These are phyloP conservation scores for Hypomyces perniciosus DNA, from an alignment of 2,329 filamentous ascomycete species.

Conservation along the genomic window DNA sequence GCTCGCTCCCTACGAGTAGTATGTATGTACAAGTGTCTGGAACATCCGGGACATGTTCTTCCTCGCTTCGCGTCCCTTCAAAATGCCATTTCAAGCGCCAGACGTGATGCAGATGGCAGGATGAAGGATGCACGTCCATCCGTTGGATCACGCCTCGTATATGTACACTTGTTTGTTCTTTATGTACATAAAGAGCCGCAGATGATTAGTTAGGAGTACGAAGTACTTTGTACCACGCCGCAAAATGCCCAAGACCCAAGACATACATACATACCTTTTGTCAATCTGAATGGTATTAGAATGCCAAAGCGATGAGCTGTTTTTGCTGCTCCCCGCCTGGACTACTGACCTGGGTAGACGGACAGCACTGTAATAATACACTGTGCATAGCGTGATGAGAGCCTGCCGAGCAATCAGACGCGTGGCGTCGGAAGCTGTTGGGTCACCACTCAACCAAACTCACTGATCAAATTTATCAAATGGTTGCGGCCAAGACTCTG, in stretches of 20 bases:
- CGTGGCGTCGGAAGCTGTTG: conserved; percentile 13
- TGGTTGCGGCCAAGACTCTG: conserved; percentile 2
- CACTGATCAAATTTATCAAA: neutral
- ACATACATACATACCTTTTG: neutral
- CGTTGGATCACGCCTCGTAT: neutral
- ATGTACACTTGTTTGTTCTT: neutral
- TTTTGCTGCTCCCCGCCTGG: neutral
- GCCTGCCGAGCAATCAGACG: conserved; percentile 6
- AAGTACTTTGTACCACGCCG: conserved; percentile 1
- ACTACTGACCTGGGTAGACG: conserved; percentile 8
- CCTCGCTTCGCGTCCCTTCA: too few species aligned
- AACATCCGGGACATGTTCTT: too few species aligned
- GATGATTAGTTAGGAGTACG: neutral
- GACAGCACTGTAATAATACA: neutral
- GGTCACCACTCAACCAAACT: conserved; percentile 3
- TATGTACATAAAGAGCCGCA: conserved; percentile 4
- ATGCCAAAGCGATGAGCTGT: neutral
- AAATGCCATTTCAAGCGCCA: too few species aligned
- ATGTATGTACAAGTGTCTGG: too few species aligned
- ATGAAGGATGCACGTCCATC: neutral
- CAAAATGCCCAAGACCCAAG: neutral
- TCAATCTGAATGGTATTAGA: neutral
- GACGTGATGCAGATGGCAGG: too few species aligned
- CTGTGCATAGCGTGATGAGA: neutral
- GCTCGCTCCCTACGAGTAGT: too few species aligned